Evolutionary conservation across 2,329 filamentous ascomycete species (phyloP).

Genomic region (Didymella glomerata): DNA sequence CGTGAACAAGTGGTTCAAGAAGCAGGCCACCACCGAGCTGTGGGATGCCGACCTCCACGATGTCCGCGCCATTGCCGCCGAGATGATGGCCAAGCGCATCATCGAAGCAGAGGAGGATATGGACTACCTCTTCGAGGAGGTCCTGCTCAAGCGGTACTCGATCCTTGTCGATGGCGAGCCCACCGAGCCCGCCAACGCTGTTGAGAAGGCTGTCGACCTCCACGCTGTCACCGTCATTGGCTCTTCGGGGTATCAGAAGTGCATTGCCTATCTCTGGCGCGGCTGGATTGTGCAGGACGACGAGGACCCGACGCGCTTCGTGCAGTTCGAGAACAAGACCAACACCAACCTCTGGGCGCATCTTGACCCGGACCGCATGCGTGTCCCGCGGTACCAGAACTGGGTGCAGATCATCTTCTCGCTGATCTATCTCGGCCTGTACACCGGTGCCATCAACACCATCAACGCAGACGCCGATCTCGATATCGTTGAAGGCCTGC

Average conservation of each 20-base stretch:
- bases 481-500: constrained; percentile 80
- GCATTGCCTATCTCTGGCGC: constrained; percentile 89
- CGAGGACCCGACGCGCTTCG: constrained; percentile 85
- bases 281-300: constrained; percentile 98
- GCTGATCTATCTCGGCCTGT: constrained; percentile 81
- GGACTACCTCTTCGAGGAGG: constrained; percentile 77
- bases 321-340: constrained; percentile 84
- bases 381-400: constrained; percentile 92
- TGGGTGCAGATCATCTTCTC: constrained; percentile 85
- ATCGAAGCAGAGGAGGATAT: constrained; percentile 87
- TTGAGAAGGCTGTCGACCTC: constrained; percentile 92
- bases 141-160: constrained; percentile 89
- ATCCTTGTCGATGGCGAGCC: constrained; percentile 75
- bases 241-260: constrained; percentile 94
- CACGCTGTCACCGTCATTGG: constrained; percentile 90
- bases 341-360: constrained; percentile 81
- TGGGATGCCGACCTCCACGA: constrained; percentile 91
- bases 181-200: constrained; percentile 81
- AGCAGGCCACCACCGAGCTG: constrained; percentile 80
- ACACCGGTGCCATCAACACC: constrained; percentile 91
- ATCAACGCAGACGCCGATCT: constrained; percentile 86
- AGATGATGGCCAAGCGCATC: constrained; percentile 88
- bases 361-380: constrained; percentile 93
- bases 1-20: constrained; percentile 77
- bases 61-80: constrained; percentile 81